Percentiles rank a stretch among this genome's conserved stretches.
Evolutionary conservation across 345 rosid genomes (phyloP).

Genomic region (Murraya paniculata): DNA sequence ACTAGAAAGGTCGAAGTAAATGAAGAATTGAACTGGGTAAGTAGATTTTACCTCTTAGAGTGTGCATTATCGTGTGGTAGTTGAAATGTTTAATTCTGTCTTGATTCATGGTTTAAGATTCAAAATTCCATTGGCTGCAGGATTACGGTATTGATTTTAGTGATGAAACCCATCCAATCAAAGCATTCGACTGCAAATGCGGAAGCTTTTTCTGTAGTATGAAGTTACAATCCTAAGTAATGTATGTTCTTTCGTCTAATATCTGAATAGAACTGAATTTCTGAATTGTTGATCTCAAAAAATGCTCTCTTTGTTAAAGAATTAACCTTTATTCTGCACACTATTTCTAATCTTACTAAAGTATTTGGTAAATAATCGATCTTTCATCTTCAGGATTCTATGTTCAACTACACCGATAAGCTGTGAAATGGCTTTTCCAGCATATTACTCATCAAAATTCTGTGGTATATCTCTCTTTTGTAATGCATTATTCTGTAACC

Average conservation of each 20-base stretch:
- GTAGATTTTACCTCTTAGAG: background rate
- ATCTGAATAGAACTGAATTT: background rate
- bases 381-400: too few relatives aligned
- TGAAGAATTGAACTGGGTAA: constrained; percentile 47
- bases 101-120: background rate
- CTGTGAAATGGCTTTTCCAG: background rate
- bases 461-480: background rate
- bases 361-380: too few relatives aligned
- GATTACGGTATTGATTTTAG: constrained; percentile 45
- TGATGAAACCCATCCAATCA: constrained; percentile 38
- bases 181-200: constrained; percentile 38
- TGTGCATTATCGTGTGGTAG: background rate
- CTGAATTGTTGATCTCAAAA: background rate
- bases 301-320: constrained; percentile 6
- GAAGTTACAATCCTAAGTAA: background rate
- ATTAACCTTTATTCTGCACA: background rate
- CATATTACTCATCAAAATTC: background rate
- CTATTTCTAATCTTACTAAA: background rate
- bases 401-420: background rate
- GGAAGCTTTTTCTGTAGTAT: constrained; percentile 31
- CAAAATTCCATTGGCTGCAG: constrained; percentile 23
- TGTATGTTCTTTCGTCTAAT: too few relatives aligned
- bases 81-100: background rate
- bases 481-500: background rate
- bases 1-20: constrained; percentile 24